Evolutionary conservation across 148 eudicot genomes (phyloP).

Genomic region (Nepenthes mirabilis): DNA sequence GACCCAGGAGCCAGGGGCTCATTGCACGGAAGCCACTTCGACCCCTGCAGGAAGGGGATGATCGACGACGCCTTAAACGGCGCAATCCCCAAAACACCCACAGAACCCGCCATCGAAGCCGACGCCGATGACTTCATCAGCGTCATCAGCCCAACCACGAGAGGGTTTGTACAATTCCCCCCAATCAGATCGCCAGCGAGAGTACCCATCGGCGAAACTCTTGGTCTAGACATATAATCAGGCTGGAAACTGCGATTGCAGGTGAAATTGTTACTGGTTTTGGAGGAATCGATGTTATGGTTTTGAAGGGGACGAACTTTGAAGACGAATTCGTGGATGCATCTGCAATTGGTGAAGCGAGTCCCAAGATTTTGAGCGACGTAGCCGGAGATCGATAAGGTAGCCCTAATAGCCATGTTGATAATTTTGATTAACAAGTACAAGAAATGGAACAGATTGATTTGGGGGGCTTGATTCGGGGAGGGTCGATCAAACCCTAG

Average conservation of each 20-base stretch:
- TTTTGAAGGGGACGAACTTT: conserved; percentile 21
- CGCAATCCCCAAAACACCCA: conserved; percentile 33
- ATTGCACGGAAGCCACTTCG: conserved; percentile 70
- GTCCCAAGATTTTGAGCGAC: conserved; percentile 38
- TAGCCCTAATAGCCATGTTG: conserved; percentile 64
- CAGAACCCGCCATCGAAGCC: conserved; percentile 9
- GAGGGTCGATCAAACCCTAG: conserved; percentile 14
- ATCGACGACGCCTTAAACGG: conserved; percentile 40
- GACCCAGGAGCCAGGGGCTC: conserved; percentile 19
- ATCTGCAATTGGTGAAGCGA: conserved; percentile 25
- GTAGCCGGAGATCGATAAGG: conserved; percentile 54
- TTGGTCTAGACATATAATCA: not conserved
- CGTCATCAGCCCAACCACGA: conserved; percentile 30
- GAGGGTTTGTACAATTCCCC: conserved; percentile 16
- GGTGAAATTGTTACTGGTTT: not conserved
- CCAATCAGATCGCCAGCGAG: conserved; percentile 31
- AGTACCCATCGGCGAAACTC: conserved; percentile 22
- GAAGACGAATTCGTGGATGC: conserved; percentile 30
- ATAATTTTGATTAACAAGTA: conserved; percentile 5
- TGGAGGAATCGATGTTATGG: conserved; percentile 17
- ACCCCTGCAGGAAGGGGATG: conserved; percentile 39
- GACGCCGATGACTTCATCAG: conserved; percentile 27
- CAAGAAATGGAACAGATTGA: conserved; percentile 28
- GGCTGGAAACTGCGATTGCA: conserved; percentile 3
- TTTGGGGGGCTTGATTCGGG: conserved; percentile 4